Evolutionary conservation across 1,284 basidiomycete species (phyloP).

Genomic region (Amylostereum chailletii): DNA sequence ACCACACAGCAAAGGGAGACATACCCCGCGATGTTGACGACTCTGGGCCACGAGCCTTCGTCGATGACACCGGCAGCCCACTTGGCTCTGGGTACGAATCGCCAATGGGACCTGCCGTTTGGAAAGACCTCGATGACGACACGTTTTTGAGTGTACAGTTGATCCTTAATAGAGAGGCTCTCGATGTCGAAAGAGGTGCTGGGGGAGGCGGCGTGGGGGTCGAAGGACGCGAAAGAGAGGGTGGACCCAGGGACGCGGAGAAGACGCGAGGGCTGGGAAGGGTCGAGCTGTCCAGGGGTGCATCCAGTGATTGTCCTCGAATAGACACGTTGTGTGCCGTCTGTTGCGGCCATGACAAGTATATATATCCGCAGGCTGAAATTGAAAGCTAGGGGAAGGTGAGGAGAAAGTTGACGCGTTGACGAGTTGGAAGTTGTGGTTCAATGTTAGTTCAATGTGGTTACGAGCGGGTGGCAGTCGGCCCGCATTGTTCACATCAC

Average conservation of each 20-base stretch:
- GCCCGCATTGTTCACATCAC: too few species aligned
- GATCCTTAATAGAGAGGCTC: conserved; percentile 34
- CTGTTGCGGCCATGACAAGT: background rate
- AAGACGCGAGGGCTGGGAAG: conserved; percentile 46
- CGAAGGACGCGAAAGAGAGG: conserved; percentile 59
- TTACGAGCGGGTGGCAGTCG: too few species aligned
- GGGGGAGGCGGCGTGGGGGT: conserved; percentile 53
- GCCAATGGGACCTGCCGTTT: conserved; percentile 48
- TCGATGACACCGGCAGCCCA: conserved; percentile 44
- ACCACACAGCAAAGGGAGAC: conserved; percentile 17
- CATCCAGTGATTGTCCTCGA: conserved; percentile 15
- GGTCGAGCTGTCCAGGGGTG: conserved; percentile 51
- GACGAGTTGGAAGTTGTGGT: too few species aligned
- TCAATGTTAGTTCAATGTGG: too few species aligned
- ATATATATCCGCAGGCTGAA: too few species aligned
- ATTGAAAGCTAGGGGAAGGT: too few species aligned
- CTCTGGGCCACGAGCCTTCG: conserved; percentile 63
- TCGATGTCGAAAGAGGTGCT: conserved; percentile 24
- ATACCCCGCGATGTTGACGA: conserved; percentile 61
- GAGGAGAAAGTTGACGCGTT: too few species aligned
- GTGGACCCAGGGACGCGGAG: conserved; percentile 43
- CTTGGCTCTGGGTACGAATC: conserved; percentile 65
- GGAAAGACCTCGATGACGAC: conserved; percentile 59
- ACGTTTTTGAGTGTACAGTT: conserved; percentile 50
- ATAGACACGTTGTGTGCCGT: background rate